These are phyloP conservation scores for Naematelia encephala DNA, from an alignment of 768 basidiomycete genomes.

Conservation along the genomic window DNA sequence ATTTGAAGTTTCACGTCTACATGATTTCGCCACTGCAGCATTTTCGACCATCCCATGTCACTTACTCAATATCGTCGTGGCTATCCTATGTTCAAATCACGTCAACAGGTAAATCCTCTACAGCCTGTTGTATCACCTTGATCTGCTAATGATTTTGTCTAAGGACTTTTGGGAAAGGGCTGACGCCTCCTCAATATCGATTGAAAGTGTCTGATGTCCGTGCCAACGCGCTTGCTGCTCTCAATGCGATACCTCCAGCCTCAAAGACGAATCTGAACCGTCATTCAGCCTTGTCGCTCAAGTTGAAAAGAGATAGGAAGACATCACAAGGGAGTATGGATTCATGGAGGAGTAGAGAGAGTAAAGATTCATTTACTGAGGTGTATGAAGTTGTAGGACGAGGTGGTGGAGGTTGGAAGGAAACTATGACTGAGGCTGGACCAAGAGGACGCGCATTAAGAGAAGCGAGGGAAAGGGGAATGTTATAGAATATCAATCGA, in stretches of 20 bases:
- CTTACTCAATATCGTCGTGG: constrained; percentile 60
- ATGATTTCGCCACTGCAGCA: constrained; percentile 56
- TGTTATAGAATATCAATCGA: constrained; percentile 16
- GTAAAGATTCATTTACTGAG: background rate
- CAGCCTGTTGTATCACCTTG: background rate
- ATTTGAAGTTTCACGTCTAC: constrained; percentile 58
- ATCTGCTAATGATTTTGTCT: background rate
- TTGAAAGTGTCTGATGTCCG: constrained; percentile 52
- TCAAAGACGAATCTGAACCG: background rate
- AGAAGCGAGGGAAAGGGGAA: constrained; percentile 17
- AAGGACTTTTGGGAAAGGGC: constrained; percentile 62
- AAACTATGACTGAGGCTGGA: constrained; percentile 11
- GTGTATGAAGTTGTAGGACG: background rate
- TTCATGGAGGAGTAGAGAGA: background rate
- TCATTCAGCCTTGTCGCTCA: background rate
- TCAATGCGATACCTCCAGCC: constrained; percentile 17
- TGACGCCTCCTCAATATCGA: constrained; percentile 63
- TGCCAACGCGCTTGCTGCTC: constrained; percentile 32
- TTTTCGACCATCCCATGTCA: constrained; percentile 64
- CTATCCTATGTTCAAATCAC: constrained; percentile 68
- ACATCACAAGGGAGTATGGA: too few relatives aligned
- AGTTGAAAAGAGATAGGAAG: constrained; percentile 6
- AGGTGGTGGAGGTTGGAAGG: background rate
- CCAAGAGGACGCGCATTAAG: constrained; percentile 21
- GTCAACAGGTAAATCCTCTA: constrained; percentile 48